Conservation (phyloP, 768 basidiomycete species). For the Leccinum olivaceopallidum region DNA sequence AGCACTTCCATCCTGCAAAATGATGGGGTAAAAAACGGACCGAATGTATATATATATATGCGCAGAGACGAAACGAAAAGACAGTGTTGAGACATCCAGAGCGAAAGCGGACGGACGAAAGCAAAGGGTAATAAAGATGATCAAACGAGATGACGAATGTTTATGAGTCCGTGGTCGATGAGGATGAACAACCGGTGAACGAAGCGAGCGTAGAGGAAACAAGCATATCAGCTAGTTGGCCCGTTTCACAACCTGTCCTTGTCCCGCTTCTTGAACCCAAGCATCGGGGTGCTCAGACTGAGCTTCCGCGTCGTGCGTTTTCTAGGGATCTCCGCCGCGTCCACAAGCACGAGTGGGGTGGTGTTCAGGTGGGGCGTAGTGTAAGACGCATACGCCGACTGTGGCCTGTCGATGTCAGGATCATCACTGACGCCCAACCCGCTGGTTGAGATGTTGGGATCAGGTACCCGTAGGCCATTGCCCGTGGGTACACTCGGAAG, state of each 20-base stretch:
- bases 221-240: neutral
- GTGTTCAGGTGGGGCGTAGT: slow-evolving; percentile 15
- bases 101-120: slow-evolving; percentile 9
- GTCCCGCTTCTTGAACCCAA: slow-evolving; percentile 56
- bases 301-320: slow-evolving; percentile 59
- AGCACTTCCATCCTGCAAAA: slow-evolving; percentile 15
- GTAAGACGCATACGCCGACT: slow-evolving; percentile 29
- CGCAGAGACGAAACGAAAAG: neutral
- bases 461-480: slow-evolving; percentile 4
- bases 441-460: neutral
- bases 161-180: neutral
- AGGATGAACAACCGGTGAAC: neutral
- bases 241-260: slow-evolving; percentile 40
- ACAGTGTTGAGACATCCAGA: neutral
- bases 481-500: neutral
- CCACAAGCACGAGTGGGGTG: slow-evolving; percentile 21
- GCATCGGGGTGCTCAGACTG: slow-evolving; percentile 62
- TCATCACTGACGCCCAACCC: slow-evolving; percentile 4
- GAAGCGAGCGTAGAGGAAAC: neutral
- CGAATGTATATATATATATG: slow-evolving; percentile 9
- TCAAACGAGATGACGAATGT: slow-evolving; percentile 14
- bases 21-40: slow-evolving; percentile 1
- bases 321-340: slow-evolving; percentile 24
- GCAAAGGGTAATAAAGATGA: slow-evolving; percentile 31
- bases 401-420: slow-evolving; percentile 18